Conservation (phyloP, 2,329 filamentous ascomycete species). For the Aspergillus fumigatus region DNA sequence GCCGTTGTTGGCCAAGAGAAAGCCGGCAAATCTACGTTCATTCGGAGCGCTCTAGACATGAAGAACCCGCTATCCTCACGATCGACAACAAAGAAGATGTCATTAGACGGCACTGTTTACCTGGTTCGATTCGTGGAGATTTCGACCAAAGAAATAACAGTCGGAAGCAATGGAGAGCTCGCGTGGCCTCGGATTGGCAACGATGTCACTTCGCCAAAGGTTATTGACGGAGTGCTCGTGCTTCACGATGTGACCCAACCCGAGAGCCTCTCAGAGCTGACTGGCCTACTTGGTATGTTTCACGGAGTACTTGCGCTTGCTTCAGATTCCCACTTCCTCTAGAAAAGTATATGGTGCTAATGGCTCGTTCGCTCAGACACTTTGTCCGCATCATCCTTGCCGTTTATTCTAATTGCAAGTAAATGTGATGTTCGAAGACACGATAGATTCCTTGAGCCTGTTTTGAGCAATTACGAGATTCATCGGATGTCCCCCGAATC, state of each 20-base stretch:
- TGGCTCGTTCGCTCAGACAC: conserved; percentile 52
- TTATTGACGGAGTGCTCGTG: conserved; percentile 74
- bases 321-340: not conserved
- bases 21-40: conserved; percentile 58
- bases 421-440: conserved; percentile 79
- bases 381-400: conserved; percentile 66
- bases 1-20: conserved; percentile 52
- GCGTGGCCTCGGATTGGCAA: conserved; percentile 52
- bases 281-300: conserved; percentile 71
- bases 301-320: conserved; percentile 1
- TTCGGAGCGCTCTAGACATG: conserved; percentile 53
- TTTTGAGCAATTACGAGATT: conserved; percentile 65
- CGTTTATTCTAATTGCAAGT: conserved; percentile 76
- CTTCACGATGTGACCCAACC: conserved; percentile 83
- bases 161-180: conserved; percentile 45
- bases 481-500: conserved; percentile 68
- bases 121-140: conserved; percentile 57
- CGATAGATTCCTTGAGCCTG: conserved; percentile 66
- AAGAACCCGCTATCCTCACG: conserved; percentile 39
- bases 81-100: conserved; percentile 50
- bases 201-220: conserved; percentile 64
- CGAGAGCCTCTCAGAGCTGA: conserved; percentile 68
- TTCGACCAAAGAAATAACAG: conserved; percentile 47
- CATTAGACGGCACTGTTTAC: conserved; percentile 52
- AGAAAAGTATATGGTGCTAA: conserved; percentile 2